These are phyloP conservation scores for Peronospora belbahrii DNA, from an alignment of 352 stramenopile genomes.

Conservation along the genomic window DNA sequence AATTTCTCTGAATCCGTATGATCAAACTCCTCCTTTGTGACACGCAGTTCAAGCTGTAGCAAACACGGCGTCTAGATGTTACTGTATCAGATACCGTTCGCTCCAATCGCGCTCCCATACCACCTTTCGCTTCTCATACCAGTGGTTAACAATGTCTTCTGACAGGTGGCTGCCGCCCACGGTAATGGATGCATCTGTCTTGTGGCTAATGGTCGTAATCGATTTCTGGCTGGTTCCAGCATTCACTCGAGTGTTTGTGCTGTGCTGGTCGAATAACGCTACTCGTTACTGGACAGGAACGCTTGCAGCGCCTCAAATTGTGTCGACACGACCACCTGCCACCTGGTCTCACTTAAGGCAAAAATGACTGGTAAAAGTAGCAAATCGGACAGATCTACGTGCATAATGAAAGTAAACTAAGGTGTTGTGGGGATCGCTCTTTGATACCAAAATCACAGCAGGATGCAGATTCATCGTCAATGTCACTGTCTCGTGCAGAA, in stretches of 20 bases:
- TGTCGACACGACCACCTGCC: constrained; percentile 28
- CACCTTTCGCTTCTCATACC: constrained; percentile 77
- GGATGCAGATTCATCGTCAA: background rate
- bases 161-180: constrained; percentile 2
- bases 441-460: constrained; percentile 9
- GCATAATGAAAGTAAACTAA: constrained; percentile 2
- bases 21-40: no score
- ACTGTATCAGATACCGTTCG: constrained; percentile 47
- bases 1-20: no score
- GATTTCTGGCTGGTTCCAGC: constrained; percentile 4
- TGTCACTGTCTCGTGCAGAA: background rate
- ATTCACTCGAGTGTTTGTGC: constrained; percentile 2
- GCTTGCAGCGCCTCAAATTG: constrained; percentile 35
- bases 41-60: no score
- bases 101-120: constrained; percentile 78
- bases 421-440: background rate
- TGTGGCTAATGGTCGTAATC: background rate
- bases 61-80: no score
- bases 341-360: constrained; percentile 18
- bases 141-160: constrained; percentile 71
- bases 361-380: constrained; percentile 18
- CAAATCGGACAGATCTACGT: constrained; percentile 5
- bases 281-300: constrained; percentile 25
- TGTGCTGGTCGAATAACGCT: constrained; percentile 16
- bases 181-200: background rate